Evolutionary conservation across 1,139 yeast species (phyloP).

Genomic region (Hyphopichia burtonii): DNA sequence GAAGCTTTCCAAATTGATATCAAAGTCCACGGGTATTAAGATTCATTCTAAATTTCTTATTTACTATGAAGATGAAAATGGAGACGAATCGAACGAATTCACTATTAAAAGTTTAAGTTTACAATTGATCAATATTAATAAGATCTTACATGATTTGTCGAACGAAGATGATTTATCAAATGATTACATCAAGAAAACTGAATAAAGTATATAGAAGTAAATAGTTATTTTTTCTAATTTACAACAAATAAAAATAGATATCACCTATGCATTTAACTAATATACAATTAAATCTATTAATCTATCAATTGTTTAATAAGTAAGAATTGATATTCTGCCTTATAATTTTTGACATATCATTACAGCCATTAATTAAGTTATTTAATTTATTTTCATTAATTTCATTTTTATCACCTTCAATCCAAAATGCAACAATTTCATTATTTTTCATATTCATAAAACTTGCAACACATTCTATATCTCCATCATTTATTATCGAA

Average conservation of each 20-base stretch:
- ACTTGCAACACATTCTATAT: conserved; percentile 44
- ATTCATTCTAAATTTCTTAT: conserved; percentile 40
- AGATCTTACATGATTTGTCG: conserved; percentile 45
- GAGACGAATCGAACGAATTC: conserved; percentile 18
- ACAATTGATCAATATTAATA: conserved; percentile 44
- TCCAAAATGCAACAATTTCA: conserved; percentile 58
- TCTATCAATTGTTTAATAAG: conserved; percentile 13
- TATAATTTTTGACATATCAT: conserved; percentile 40
- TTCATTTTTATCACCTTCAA: conserved; percentile 37
- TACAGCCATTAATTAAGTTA: conserved; percentile 40
- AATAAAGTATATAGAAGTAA: not conserved
- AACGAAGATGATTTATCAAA: conserved; percentile 16
- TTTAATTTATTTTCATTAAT: conserved; percentile 26
- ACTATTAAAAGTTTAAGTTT: conserved; percentile 33
- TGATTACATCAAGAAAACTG: conserved; percentile 15
- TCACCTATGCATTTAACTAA: not conserved
- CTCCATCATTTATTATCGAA: conserved; percentile 14
- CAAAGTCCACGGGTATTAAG: conserved; percentile 37
- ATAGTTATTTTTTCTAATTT: too few species aligned
- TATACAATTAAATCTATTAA: too few species aligned
- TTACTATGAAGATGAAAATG: conserved; percentile 25
- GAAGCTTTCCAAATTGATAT: conserved; percentile 33
- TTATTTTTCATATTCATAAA: conserved; percentile 54
- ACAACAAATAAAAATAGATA: not conserved
- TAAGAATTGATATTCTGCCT: conserved; percentile 46